Conservation (phyloP, 805 yeast species). For the Candida maris region DNA sequence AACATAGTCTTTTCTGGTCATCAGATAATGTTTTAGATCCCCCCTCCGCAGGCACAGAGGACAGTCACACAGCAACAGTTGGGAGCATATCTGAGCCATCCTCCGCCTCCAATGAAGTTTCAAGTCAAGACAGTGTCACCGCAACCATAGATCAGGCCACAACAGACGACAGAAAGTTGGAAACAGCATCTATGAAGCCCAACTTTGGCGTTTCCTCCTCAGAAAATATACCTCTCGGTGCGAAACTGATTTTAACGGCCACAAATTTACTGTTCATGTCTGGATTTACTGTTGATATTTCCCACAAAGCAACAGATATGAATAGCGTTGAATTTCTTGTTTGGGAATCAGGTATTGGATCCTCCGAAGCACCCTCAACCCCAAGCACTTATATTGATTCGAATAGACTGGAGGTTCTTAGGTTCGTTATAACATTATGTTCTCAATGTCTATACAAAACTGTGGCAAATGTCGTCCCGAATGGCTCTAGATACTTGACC, state of each 20-base stretch:
- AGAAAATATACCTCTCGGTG: slow-evolving; percentile 33
- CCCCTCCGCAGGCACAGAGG: slow-evolving; percentile 9
- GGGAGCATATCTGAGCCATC: slow-evolving; percentile 21
- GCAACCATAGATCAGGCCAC: slow-evolving; percentile 16
- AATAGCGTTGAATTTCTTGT: slow-evolving; percentile 38
- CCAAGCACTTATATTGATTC: slow-evolving; percentile 48
- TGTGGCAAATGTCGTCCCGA: slow-evolving; percentile 38
- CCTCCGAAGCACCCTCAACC: slow-evolving; percentile 21
- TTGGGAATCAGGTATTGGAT: slow-evolving; percentile 85
- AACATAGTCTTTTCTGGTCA: slow-evolving; percentile 44
- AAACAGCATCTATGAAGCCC: slow-evolving; percentile 14
- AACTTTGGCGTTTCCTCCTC: slow-evolving; percentile 11
- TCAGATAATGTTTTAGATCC: slow-evolving; percentile 14
- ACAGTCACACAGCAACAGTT: slow-evolving; percentile 21
- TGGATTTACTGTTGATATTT: slow-evolving; percentile 49
- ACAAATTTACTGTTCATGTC: slow-evolving; percentile 51
- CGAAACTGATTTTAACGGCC: slow-evolving; percentile 34
- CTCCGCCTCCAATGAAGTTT: slow-evolving; percentile 17
- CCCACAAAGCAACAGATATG: slow-evolving; percentile 6
- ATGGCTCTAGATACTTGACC: slow-evolving; percentile 62
- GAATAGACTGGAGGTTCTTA: slow-evolving; percentile 64
- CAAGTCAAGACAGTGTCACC: slow-evolving; percentile 18
- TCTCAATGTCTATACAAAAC: slow-evolving; percentile 57
- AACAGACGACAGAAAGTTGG: slow-evolving; percentile 9
- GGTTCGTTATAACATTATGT: slow-evolving; percentile 55